Evolutionary conservation across 1,284 basidiomycete genomes (phyloP).

Genomic region (Tylopilus orsonianus): DNA sequence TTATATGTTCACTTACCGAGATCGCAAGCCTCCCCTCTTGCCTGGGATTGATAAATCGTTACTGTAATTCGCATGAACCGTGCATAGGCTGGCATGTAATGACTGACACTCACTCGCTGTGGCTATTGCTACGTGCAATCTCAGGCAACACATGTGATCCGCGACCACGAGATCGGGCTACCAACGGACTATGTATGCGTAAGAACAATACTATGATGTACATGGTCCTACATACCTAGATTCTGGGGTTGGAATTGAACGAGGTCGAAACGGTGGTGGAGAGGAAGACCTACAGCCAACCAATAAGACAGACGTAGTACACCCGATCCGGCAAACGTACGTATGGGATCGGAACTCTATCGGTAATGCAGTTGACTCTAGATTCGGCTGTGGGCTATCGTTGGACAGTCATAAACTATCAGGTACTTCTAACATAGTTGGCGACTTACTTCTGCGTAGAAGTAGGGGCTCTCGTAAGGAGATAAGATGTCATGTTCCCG

Average conservation of each 20-base stretch:
- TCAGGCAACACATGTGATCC: conserved; percentile 7
- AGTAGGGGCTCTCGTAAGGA: conserved; percentile 42
- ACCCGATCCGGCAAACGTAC: conserved; percentile 16
- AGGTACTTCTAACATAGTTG: background rate
- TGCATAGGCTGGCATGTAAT: background rate
- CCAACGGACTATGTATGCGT: conserved; percentile 24
- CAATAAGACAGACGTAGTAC: conserved; percentile 4
- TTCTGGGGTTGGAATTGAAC: conserved; percentile 54
- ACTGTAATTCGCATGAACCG: conserved; percentile 14
- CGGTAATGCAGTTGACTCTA: conserved; percentile 19
- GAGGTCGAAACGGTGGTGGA: conserved; percentile 26
- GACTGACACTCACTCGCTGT: conserved; percentile 17
- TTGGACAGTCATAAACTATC: background rate
- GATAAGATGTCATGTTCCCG: conserved; percentile 47
- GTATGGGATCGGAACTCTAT: conserved; percentile 19
- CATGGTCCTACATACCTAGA: conserved; percentile 36
- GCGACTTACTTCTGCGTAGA: conserved; percentile 42
- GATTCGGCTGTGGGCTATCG: conserved; percentile 13
- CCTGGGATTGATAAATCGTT: background rate
- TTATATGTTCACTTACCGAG: conserved; percentile 15
- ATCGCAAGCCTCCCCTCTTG: conserved; percentile 9
- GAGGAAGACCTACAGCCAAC: conserved; percentile 17
- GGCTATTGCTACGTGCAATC: background rate
- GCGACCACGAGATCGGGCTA: conserved; percentile 17
- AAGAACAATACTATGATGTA: conserved; percentile 7